Percentiles rank a stretch among this genome's conserved stretches.
phyloP scores from a whole-genome alignment of 176 grass and related monocot species.

The Ananas comosus region DNA sequence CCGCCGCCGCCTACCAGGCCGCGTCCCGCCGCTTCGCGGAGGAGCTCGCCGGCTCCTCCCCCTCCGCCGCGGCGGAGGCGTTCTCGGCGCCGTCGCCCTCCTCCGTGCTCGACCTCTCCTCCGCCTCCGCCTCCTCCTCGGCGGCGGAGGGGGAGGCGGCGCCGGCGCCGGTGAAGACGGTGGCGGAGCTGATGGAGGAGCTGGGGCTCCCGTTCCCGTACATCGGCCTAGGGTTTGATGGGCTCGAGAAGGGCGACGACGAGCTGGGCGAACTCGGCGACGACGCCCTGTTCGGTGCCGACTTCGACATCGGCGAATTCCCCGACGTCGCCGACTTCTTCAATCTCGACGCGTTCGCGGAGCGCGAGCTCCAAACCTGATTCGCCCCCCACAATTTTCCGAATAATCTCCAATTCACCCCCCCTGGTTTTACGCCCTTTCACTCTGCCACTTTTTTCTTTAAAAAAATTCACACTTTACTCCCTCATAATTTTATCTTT shows the following conservation, averaged over 20 bases:
- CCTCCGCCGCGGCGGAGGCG: slow-evolving; percentile 20
- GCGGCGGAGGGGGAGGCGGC: not conserved
- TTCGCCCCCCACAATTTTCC: no score
- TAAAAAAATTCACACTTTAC: no score
- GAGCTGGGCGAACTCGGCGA: not conserved
- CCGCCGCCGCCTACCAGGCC: slow-evolving; percentile 49
- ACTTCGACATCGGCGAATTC: not conserved
- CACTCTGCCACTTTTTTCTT: no score
- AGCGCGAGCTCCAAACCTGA: not conserved
- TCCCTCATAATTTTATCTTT: no score
- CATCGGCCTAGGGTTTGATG: not conserved
- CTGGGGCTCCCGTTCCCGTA: slow-evolving; percentile 14
- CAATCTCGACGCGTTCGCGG: not conserved
- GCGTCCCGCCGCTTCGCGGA: slow-evolving; percentile 47
- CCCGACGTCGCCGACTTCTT: not conserved
- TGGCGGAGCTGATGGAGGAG: no score
- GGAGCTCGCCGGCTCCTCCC: slow-evolving; percentile 23
- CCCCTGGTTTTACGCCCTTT: no score
- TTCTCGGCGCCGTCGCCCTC: slow-evolving; percentile 16
- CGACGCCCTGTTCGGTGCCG: not conserved
- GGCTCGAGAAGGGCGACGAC: no score
- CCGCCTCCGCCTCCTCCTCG: slow-evolving; percentile 20
- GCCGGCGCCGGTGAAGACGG: no score
- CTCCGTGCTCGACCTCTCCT: not conserved
- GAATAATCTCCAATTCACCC: no score